A percentile compares a stretch with the other conserved stretches of the same genome.
Conservation (phyloP, 2,329 filamentous ascomycete genomes). For the Verticillium nubilum region DNA sequence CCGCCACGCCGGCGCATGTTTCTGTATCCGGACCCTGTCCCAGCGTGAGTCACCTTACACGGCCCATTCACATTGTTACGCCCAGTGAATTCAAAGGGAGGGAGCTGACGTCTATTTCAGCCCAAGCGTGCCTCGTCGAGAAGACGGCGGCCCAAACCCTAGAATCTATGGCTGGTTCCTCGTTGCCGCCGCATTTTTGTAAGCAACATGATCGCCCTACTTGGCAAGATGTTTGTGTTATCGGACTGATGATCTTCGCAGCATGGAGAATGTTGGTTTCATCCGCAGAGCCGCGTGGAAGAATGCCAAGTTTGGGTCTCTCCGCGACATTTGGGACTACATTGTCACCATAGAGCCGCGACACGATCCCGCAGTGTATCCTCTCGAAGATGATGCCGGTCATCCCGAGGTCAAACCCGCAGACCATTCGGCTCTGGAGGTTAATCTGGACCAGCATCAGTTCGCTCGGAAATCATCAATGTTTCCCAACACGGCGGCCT, state of each 20-base stretch:
- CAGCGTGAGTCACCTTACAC: not conserved
- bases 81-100: not conserved
- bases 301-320: constrained; percentile 55
- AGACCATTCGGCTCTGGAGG: not conserved
- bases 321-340: constrained; percentile 45
- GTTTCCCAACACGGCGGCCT: constrained; percentile 28
- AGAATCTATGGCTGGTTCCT: constrained; percentile 37
- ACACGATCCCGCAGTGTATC: constrained; percentile 39
- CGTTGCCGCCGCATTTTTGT: constrained; percentile 49
- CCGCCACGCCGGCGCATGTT: not conserved
- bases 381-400: constrained; percentile 10
- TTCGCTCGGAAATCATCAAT: not conserved
- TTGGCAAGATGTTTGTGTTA: not conserved
- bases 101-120: not conserved
- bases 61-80: not conserved
- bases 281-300: constrained; percentile 53
- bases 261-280: constrained; percentile 49
- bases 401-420: not conserved
- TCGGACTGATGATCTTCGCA: constrained; percentile 15
- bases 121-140: not conserved
- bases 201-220: constrained; percentile 10
- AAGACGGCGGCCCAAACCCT: constrained; percentile 23
- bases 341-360: constrained; percentile 44
- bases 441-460: not conserved
- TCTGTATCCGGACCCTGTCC: constrained; percentile 1